Base-by-base conservation (phyloP, 2,329 filamentous ascomycete species). In the Paraphaeosphaeria sporulosa region DNA sequence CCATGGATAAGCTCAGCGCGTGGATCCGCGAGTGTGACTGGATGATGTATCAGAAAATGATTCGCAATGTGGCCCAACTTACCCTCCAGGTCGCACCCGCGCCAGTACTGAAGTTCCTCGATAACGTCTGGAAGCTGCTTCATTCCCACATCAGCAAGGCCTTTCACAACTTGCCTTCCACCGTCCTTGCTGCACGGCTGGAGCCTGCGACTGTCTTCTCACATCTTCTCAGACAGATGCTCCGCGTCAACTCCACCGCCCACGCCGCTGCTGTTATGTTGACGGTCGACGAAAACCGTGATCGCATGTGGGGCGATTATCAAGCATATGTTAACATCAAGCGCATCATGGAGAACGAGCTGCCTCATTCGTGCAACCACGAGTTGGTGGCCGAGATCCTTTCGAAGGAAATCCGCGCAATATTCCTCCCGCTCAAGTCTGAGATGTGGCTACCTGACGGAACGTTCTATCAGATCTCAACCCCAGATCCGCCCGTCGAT, bases 1-100 rank as follows among this genome's bases (percentile, higher is more conserved):
- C 89, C 15, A 88, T 96, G 71, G 88, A 90, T 2, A 89, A 89
- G 57, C 82, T 98, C 57, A 92, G 93, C 2, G 86, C 90, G 1
- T 99, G 95, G 95, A 96, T 99, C 62, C 92, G 95, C 74, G 91
- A 96, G 76, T 97, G 93, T 75, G 95, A 99, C 76, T 96, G 95
- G 80, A 85, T 94, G 36, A 91, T 97, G 81, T 99, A 99, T 75
- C 93, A 98, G 76, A 93, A 94, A 67, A 97, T 98, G 91, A 93
- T 97, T 80, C 89, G 90, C 56, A 96, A 97, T 62, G 88, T 98
- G 43, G 91, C 92, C 1, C 89, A 90, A n/a, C 84, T 98, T 43
- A 95, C 93, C 4, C 85, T 97, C 8, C 94, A 98, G 76, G 94
- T 97, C 15, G 90, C 96, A 4, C 95, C 95, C 1, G 92, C 94